Percentiles rank a stretch among this genome's conserved stretches.
These are phyloP conservation scores for Pseudonitzschia delicatissima DNA, from an alignment of 108 stramenopile genomes.

Conservation along the genomic window DNA sequence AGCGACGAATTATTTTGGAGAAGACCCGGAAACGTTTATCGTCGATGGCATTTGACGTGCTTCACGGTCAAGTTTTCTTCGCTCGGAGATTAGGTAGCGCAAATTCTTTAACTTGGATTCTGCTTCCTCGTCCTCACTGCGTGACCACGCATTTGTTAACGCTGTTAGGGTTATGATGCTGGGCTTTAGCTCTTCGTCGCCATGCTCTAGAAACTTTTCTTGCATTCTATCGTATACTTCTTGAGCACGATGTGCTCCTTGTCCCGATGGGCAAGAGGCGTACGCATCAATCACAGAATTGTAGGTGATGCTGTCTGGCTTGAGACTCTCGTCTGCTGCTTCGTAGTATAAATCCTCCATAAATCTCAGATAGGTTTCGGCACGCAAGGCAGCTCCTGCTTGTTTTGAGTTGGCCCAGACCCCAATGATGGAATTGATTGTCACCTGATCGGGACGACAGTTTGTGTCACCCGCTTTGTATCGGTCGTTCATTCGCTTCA, in stretches of 20 bases:
- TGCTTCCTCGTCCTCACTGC: conserved; percentile 8
- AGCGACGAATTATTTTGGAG: too few relatives aligned
- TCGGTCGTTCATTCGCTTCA: conserved; percentile 34
- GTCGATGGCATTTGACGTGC: background rate
- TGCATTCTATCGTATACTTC: conserved; percentile 27
- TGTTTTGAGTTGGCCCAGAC: conserved; percentile 23
- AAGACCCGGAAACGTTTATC: background rate
- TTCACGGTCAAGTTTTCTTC: conserved; percentile 6
- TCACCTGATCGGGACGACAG: conserved; percentile 27
- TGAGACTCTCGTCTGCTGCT: conserved; percentile 39
- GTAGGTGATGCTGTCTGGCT: conserved; percentile 29
- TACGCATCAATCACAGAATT: conserved; percentile 34
- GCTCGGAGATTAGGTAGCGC: conserved; percentile 9
- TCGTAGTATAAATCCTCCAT: conserved; percentile 50
- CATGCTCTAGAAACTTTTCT: conserved; percentile 13
- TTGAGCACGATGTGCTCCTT: conserved; percentile 22
- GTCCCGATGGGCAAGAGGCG: conserved; percentile 7
- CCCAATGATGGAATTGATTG: conserved; percentile 27
- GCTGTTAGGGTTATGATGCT: conserved; percentile 29
- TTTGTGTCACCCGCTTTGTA: conserved; percentile 11
- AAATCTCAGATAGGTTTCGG: conserved; percentile 25
- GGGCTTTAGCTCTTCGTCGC: conserved; percentile 21
- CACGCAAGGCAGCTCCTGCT: conserved; percentile 17
- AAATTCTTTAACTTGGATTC: conserved; percentile 12
- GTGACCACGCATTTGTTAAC: conserved; percentile 23